Evolutionary conservation across 352 stramenopile genomes (phyloP), one percentile per base, ranked within the genome.

Genomic region (Pythium monospermum): DNA sequence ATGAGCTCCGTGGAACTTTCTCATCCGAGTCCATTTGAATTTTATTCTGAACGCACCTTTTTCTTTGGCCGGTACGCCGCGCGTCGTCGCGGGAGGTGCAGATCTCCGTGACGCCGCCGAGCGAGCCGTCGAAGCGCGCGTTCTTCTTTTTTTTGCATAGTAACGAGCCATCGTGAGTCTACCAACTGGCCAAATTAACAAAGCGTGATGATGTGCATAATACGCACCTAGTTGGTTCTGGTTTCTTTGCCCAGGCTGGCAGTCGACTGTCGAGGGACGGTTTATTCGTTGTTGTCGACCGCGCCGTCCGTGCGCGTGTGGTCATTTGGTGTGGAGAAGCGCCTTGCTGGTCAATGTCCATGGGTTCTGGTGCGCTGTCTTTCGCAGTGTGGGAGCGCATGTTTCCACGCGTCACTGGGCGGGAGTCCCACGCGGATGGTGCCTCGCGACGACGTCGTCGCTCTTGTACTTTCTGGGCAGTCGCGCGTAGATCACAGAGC

Each of bases 401-500:
- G 11, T 28, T 4, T 28, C 25, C 26, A 26, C 28, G 7, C 15
- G 32, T 27, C 4, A 44, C 6, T 15, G 42, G n/a, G 1, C 23
- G 35, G 6, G 56, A 11, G 10, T 49, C 41, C 54, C 54, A 62
- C 38, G 46, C 54, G 3, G 31, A 38, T 8, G 42, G 36, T 18
- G 37, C 35, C 27, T 50, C 47, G 0, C 39, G 38, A 6, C 35
- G 57, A 32, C 43, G 53, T 11, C 51, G 41, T 38, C 61, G 43
- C 28, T 65, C 46, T 45, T 53, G 46, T 6, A 61, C 13, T 16
- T 31, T 41, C 21, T 21, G 28, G 10, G 43, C 45, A 12, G 27
- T 25, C 1, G 58, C 51, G 19, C 47, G 44, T 15, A 87, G 42
- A 1, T 73, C 55, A 21, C 83, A 47, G 37, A 87, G 57, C 33